Percentiles rank a stretch among this genome's conserved stretches.
These are phyloP conservation scores for Avena eriantha DNA, from an alignment of 176 grass and related monocot genomes.

Conservation along the genomic window DNA sequence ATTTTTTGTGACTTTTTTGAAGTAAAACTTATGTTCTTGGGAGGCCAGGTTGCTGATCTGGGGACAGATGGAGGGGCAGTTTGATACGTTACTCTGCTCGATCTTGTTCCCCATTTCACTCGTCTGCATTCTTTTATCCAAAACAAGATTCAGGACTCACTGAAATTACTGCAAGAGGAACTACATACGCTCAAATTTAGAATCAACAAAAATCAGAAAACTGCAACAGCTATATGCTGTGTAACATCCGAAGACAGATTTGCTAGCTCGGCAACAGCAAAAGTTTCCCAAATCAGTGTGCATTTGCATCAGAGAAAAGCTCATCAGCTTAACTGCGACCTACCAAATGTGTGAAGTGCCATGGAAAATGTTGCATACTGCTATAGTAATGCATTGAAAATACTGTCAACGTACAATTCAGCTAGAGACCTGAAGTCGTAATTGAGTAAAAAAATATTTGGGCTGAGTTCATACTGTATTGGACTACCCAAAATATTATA, in stretches of 20 bases:
- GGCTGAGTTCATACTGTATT: neutral
- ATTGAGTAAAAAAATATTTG: neutral
- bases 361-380: neutral
- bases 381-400: neutral
- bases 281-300: neutral
- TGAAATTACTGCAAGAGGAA: neutral
- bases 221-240: conserved; percentile 1
- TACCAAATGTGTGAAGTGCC: neutral
- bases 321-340: neutral
- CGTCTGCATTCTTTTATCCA: neutral
- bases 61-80: neutral
- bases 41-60: neutral
- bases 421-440: neutral
- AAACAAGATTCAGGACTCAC: neutral
- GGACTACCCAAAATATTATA: neutral
- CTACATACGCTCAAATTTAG: neutral
- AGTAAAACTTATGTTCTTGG: neutral
- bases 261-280: neutral
- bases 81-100: neutral
- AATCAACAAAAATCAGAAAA: neutral
- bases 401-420: neutral
- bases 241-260: neutral
- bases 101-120: neutral
- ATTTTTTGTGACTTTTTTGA: too few relatives aligned
- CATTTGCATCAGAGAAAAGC: too few relatives aligned